Percentiles rank a stretch among this genome's conserved stretches.
These are phyloP conservation scores for Rubus idaeus DNA, from an alignment of 306 rosid species.

Conservation along the genomic window DNA sequence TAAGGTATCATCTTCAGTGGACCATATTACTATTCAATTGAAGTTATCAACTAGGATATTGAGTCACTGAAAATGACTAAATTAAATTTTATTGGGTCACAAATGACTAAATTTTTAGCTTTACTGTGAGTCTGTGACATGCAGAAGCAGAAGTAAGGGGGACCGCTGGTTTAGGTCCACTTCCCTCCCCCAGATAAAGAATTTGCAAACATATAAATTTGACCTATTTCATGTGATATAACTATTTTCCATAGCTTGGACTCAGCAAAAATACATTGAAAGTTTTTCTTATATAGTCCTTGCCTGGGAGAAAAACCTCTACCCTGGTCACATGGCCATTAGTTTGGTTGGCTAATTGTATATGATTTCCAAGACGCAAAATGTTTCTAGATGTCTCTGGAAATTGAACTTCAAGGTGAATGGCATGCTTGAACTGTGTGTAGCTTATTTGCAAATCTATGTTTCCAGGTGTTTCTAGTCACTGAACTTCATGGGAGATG, in stretches of 20 bases:
- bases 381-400: conserved; percentile 3
- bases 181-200: background rate
- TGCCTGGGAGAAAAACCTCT: background rate
- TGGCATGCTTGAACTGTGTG: conserved; percentile 6
- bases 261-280: background rate
- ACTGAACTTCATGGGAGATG: background rate
- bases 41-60: background rate
- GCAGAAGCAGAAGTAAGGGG: background rate
- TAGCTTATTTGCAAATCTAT: background rate
- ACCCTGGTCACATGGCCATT: background rate
- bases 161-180: background rate
- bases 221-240: background rate
- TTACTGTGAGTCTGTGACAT: background rate
- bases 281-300: background rate
- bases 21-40: background rate
- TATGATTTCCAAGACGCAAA: background rate
- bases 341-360: background rate
- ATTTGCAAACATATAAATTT: background rate
- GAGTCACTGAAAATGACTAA: no score
- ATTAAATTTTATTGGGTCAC: background rate
- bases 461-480: background rate
- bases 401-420: background rate
- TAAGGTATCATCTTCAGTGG: conserved; percentile 45
- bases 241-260: background rate
- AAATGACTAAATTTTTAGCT: background rate